A percentile compares a stretch with the other conserved stretches of the same genome.
Conservation (phyloP, 2,329 filamentous ascomycete species). For the Beauveria sp. region DNA sequence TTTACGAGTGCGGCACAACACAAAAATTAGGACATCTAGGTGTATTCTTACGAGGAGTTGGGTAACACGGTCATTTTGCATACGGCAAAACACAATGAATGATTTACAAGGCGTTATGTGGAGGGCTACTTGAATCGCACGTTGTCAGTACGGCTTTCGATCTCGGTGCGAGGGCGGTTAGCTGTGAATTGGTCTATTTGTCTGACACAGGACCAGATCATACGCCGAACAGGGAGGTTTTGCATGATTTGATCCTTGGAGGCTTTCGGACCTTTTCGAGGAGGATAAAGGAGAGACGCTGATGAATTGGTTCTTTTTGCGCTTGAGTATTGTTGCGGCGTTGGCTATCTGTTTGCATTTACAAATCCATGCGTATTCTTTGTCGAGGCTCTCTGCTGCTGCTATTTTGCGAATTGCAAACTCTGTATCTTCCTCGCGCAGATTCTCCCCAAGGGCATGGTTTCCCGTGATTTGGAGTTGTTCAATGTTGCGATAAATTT, state of each 20-base stretch:
- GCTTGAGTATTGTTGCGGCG: neutral
- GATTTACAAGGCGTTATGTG: neutral
- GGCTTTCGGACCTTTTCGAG: neutral
- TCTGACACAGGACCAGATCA: too few relatives aligned
- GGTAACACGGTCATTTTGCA: neutral
- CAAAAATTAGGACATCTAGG: neutral
- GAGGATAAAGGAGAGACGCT: neutral
- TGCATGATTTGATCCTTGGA: too few relatives aligned
- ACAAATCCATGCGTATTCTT: neutral
- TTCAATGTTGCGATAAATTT: too few relatives aligned
- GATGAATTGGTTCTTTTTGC: neutral
- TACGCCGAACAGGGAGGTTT: too few relatives aligned
- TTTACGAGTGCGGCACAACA: neutral
- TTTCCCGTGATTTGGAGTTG: too few relatives aligned
- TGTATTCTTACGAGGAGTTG: constrained; percentile 10
- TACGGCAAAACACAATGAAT: neutral
- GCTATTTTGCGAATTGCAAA: too few relatives aligned
- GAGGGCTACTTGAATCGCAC: neutral
- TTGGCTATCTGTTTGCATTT: neutral
- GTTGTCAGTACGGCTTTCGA: too few relatives aligned
- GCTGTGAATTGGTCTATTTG: neutral
- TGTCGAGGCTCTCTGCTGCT: too few relatives aligned
- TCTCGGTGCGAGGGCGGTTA: too few relatives aligned
- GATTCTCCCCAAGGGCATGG: too few relatives aligned
- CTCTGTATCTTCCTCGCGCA: too few relatives aligned